Evolutionary conservation across 495 filamentous ascomycete species (phyloP).

Genomic region (Penicillium coprophilum): DNA sequence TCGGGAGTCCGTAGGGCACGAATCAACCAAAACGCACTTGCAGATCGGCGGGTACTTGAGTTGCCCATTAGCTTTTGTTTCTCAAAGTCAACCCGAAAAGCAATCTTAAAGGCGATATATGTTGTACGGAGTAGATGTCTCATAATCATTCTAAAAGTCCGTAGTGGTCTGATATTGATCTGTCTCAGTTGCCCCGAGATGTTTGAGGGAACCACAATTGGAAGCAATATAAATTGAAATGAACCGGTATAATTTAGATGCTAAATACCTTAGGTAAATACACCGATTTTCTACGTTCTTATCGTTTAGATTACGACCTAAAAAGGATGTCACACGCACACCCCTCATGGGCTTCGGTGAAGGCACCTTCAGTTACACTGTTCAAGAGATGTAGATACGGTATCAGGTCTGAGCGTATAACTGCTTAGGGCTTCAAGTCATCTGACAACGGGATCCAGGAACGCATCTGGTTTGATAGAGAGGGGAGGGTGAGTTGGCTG

Average conservation of each 20-base stretch:
- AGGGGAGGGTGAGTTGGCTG: constrained; percentile 3
- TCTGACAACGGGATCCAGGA: constrained; percentile 30
- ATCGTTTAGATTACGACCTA: neutral
- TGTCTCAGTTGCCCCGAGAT: constrained; percentile 23
- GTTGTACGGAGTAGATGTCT: too few relatives aligned
- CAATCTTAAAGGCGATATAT: too few relatives aligned
- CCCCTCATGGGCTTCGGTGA: constrained; percentile 4
- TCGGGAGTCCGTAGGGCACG: constrained; percentile 2
- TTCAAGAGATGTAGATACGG: neutral
- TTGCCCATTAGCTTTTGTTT: neutral
- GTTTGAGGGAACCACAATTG: neutral
- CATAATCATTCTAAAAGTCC: too few relatives aligned
- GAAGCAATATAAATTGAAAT: neutral
- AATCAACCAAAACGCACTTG: constrained; percentile 22
- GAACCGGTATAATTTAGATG: neutral
- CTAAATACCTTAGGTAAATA: neutral
- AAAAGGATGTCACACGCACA: constrained; percentile 1
- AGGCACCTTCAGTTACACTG: constrained; percentile 3
- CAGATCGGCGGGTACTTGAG: constrained; percentile 27
- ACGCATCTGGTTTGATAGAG: constrained; percentile 29
- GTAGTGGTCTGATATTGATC: constrained; percentile 5
- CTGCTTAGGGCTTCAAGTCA: neutral
- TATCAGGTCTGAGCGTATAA: constrained; percentile 24
- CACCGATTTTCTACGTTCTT: neutral
- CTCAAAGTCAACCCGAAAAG: too few relatives aligned